These are phyloP conservation scores for Colletotrichum limetticola DNA, from an alignment of 2,329 filamentous ascomycete genomes.

Conservation along the genomic window DNA sequence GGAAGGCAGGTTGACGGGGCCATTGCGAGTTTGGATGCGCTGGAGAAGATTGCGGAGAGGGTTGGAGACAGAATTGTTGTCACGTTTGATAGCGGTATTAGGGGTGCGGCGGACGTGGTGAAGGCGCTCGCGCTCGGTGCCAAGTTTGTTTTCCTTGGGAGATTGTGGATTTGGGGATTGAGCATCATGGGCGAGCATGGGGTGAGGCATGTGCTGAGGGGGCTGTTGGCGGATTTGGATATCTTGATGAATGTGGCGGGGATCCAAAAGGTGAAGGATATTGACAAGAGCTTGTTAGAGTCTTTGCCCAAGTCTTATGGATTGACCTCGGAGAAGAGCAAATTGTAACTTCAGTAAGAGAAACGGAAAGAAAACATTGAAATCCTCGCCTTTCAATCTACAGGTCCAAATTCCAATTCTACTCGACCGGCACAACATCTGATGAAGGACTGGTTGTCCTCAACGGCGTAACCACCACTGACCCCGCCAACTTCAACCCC, in stretches of 20 bases:
- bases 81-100: conserved; percentile 59
- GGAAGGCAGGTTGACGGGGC: conserved; percentile 60
- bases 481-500: background rate
- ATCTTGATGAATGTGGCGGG: conserved; percentile 67
- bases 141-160: conserved; percentile 66
- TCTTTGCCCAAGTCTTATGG: conserved; percentile 19
- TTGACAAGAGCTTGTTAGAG: conserved; percentile 38
- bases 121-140: conserved; percentile 69
- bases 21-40: conserved; percentile 58
- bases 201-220: conserved; percentile 16
- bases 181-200: conserved; percentile 32
- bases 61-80: conserved; percentile 39
- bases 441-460: background rate
- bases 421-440: background rate
- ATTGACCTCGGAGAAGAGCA: conserved; percentile 24
- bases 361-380: background rate
- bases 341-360: background rate
- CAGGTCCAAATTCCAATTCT: too few relatives aligned
- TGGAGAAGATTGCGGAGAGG: conserved; percentile 55
- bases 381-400: too few relatives aligned
- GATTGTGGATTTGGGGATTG: conserved; percentile 63
- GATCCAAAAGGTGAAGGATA: conserved; percentile 52
- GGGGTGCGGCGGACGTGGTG: conserved; percentile 67
- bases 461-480: background rate
- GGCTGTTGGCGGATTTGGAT: conserved; percentile 62